A percentile compares a stretch with the other conserved stretches of the same genome.
Evolutionary conservation across 371 early-diverging fungal genomes (phyloP).

Genomic region (Choanephora cucurbitarum): DNA sequence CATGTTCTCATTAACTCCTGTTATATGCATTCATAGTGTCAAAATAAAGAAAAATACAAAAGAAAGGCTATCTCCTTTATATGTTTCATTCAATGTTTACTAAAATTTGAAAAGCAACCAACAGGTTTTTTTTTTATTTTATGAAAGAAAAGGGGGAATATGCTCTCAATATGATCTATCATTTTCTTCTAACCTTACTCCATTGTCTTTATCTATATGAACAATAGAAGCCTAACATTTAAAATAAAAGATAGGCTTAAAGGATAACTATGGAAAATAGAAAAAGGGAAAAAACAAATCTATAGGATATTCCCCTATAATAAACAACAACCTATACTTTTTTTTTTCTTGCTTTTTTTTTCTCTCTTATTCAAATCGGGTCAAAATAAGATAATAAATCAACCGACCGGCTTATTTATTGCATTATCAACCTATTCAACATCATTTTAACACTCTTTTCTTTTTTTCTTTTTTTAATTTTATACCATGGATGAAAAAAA

Average conservation of each 20-base stretch:
- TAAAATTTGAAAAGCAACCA: conserved; percentile 5
- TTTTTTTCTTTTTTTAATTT: conserved; percentile 5
- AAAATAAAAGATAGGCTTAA: no score
- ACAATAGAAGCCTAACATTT: no score
- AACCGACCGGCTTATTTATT: conserved; percentile 13
- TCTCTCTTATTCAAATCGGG: conserved; percentile 9
- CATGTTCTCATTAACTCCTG: not conserved
- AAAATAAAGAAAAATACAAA: not conserved
- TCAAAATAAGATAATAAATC: conserved; percentile 12
- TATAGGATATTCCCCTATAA: conserved; percentile 19
- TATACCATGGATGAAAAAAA: conserved; percentile 22
- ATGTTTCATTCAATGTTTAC: conserved; percentile 7
- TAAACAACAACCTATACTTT: conserved; percentile 15
- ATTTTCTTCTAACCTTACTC: conserved; percentile 17
- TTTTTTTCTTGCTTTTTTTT: not conserved
- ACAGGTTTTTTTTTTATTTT: no score
- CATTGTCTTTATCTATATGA: no score
- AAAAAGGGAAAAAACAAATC: conserved; percentile 10
- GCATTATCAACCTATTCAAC: not conserved
- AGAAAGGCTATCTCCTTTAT: not conserved
- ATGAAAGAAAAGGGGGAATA: no score
- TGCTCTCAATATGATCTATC: no score
- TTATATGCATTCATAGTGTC: not conserved
- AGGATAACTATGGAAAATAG: no score
- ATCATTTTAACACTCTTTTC: not conserved